These are phyloP conservation scores for Eudorina sp. DNA, from an alignment of 139 green algal species.

Conservation along the genomic window DNA sequence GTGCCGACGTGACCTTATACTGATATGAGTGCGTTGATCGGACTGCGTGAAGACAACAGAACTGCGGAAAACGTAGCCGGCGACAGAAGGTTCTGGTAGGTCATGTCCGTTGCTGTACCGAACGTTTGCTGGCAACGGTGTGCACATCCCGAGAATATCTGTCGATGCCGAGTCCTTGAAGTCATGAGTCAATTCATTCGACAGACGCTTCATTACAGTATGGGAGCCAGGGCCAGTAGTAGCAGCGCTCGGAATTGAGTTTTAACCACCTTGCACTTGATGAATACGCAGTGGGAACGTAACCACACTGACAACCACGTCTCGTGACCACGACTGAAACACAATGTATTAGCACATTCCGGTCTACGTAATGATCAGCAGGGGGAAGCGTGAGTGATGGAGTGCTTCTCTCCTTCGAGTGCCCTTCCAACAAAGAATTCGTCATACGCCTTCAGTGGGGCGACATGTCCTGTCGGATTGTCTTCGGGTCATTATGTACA, in stretches of 20 bases:
- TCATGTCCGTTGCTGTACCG: too few relatives aligned
- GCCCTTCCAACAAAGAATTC: constrained; percentile 41
- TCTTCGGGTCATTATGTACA: constrained; percentile 21
- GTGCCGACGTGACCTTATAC: too few relatives aligned
- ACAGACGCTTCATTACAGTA: not conserved
- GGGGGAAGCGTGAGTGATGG: not conserved
- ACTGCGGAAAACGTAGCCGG: too few relatives aligned
- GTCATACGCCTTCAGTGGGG: not conserved
- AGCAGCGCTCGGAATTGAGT: constrained; percentile 23
- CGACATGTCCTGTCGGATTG: not conserved
- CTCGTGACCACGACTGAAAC: not conserved
- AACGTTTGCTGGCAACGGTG: too few relatives aligned
- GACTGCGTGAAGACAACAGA: too few relatives aligned
- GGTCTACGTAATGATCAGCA: constrained; percentile 32
- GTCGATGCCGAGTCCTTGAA: too few relatives aligned
- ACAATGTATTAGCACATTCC: constrained; percentile 7
- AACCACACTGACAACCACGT: not conserved
- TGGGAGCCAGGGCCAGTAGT: constrained; percentile 13
- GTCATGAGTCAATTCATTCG: too few relatives aligned
- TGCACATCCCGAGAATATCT: too few relatives aligned
- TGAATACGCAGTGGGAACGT: too few relatives aligned
- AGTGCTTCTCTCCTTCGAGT: constrained; percentile 32
- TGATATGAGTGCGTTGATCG: too few relatives aligned
- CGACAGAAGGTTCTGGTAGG: too few relatives aligned
- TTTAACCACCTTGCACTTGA: too few relatives aligned